Percentiles rank a stretch among this genome's conserved stretches.
These are phyloP conservation scores for Xylaria scruposa DNA, from an alignment of 495 filamentous ascomycete species.

Conservation along the genomic window DNA sequence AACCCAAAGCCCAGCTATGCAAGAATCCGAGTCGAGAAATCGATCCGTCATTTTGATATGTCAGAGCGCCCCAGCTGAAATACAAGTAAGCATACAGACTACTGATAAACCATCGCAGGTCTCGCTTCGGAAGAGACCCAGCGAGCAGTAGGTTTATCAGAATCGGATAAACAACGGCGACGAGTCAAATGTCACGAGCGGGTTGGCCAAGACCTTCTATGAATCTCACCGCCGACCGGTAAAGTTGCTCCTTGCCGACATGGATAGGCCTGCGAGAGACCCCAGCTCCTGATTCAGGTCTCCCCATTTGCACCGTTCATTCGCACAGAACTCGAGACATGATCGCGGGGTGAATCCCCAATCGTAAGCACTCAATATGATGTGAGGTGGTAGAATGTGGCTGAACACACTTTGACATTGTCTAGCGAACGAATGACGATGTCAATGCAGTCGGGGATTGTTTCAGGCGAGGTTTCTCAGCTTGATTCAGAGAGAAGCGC, in stretches of 20 bases:
- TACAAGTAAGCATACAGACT: slow-evolving; percentile 5
- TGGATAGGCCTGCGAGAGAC: slow-evolving; percentile 13
- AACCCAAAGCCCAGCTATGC: slow-evolving; percentile 9
- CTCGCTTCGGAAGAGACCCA: slow-evolving; percentile 6
- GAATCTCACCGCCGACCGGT: background rate
- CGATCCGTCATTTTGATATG: slow-evolving; percentile 19
- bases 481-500: slow-evolving; percentile 15
- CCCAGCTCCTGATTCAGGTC: slow-evolving; percentile 11
- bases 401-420: slow-evolving; percentile 4
- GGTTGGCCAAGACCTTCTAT: slow-evolving; percentile 18
- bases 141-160: slow-evolving; percentile 9
- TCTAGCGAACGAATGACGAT: slow-evolving; percentile 14
- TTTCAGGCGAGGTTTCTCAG: slow-evolving; percentile 7
- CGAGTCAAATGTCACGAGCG: slow-evolving; percentile 16
- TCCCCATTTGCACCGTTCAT: background rate
- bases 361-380: background rate
- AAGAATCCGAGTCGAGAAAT: slow-evolving; percentile 14
- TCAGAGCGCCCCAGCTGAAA: slow-evolving; percentile 20
- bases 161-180: slow-evolving; percentile 5
- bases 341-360: slow-evolving; percentile 8
- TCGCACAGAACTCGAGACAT: slow-evolving; percentile 3
- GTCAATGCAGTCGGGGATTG: background rate
- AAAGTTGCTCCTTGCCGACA: background rate
- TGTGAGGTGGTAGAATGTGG: slow-evolving; percentile 4
- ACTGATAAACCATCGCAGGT: slow-evolving; percentile 11